phyloP scores from a whole-genome alignment of 441 rosid species.

The Croton laevigatus region DNA sequence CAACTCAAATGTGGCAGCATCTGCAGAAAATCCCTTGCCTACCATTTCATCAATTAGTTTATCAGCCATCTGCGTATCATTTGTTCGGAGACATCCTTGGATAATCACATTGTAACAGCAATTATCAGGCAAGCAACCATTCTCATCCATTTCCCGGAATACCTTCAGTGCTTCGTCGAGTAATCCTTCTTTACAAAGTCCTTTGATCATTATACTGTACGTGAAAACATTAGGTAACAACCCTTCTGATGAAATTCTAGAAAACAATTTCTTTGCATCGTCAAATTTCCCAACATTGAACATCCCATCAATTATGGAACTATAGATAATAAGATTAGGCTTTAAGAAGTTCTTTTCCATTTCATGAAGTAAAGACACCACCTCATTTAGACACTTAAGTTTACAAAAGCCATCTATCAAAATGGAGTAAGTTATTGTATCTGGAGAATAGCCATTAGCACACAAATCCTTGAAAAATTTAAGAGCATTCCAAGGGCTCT shows the following conservation, averaged over 20 bases:
- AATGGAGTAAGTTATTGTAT: not conserved
- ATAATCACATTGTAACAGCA: too few relatives aligned
- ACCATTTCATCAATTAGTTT: too few relatives aligned
- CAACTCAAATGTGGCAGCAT: too few relatives aligned
- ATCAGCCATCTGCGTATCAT: too few relatives aligned
- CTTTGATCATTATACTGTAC: too few relatives aligned
- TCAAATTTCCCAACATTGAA: not conserved
- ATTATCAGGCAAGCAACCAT: too few relatives aligned
- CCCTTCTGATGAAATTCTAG: not conserved
- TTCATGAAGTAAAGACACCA: not conserved
- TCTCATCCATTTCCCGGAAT: too few relatives aligned
- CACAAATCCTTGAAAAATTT: not conserved
- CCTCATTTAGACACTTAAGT: not conserved
- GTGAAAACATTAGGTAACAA: too few relatives aligned
- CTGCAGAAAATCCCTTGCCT: too few relatives aligned
- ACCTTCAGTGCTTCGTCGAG: too few relatives aligned
- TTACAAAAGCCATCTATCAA: not conserved
- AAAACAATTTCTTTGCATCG: constrained; percentile 6
- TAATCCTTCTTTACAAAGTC: too few relatives aligned
- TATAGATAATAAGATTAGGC: not conserved
- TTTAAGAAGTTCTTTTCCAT: not conserved
- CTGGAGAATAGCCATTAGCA: not conserved
- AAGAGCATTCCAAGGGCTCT: not conserved
- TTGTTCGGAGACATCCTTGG: too few relatives aligned
- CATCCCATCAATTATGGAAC: constrained; percentile 6